phyloP scores from a whole-genome alignment of 2,329 filamentous ascomycete genomes.

The Arthrobotrys sinensis region DNA sequence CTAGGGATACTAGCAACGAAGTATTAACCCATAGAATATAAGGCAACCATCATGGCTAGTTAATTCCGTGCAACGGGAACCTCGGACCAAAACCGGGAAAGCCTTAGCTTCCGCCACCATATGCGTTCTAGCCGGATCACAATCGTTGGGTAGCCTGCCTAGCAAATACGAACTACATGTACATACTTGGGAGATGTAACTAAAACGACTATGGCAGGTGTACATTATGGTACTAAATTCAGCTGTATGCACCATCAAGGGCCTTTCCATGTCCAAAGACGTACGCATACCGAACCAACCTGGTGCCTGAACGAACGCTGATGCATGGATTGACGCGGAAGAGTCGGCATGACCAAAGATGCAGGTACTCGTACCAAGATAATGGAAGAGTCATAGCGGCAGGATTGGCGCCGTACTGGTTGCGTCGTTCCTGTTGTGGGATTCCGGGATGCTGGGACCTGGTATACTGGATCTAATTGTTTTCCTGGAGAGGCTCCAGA shows the following conservation, averaged over 20 bases:
- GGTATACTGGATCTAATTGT: neutral
- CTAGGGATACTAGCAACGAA: no score
- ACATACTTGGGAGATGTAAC: neutral
- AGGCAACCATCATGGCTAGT: no score
- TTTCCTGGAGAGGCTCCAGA: neutral
- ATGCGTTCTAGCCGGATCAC: no score
- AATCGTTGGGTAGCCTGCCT: no score
- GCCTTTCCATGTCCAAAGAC: neutral
- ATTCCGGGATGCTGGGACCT: constrained; percentile 17
- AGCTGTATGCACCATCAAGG: constrained; percentile 6
- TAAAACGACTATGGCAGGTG: neutral
- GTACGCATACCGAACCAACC: neutral
- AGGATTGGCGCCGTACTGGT: neutral
- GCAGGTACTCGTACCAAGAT: constrained; percentile 16
- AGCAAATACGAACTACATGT: no score
- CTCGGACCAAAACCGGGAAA: no score
- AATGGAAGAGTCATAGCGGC: neutral
- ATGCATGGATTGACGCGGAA: neutral
- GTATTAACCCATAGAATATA: no score
- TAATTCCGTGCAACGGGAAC: no score
- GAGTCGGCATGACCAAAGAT: neutral
- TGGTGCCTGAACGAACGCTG: neutral
- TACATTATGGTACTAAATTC: no score
- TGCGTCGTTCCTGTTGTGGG: neutral
- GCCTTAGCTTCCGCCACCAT: no score